These are phyloP conservation scores for Argentina anserina DNA, from an alignment of 306 rosid species.

Conservation along the genomic window DNA sequence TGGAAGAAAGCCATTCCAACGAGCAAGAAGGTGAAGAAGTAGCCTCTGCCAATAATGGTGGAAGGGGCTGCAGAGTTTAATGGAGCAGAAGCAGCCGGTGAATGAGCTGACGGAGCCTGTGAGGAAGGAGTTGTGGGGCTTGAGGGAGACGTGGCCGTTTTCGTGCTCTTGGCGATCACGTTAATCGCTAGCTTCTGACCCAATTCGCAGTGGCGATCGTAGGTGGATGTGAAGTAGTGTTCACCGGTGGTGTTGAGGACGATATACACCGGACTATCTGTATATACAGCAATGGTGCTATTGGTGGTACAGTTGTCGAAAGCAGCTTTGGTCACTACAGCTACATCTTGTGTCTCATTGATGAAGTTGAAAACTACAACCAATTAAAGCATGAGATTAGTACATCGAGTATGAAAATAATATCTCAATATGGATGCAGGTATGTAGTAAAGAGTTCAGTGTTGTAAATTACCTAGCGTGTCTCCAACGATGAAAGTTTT, in stretches of 20 bases:
- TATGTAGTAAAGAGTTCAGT: neutral
- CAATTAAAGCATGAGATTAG: neutral
- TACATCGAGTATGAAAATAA: too few species aligned
- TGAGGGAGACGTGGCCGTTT: constrained; percentile 19
- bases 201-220: constrained; percentile 31
- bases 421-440: too few species aligned
- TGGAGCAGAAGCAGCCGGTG: constrained; percentile 25
- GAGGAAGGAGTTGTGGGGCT: neutral
- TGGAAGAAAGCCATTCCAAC: constrained; percentile 28
- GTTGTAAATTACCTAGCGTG: constrained; percentile 27
- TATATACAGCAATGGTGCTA: constrained; percentile 20
- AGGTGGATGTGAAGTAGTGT: constrained; percentile 50
- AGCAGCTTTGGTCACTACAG: constrained; percentile 39
- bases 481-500: constrained; percentile 48
- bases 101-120: constrained; percentile 16
- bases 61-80: constrained; percentile 27
- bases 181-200: constrained; percentile 55
- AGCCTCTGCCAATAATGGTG: constrained; percentile 9
- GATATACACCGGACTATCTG: constrained; percentile 35
- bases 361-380: constrained; percentile 44
- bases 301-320: constrained; percentile 41
- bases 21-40: constrained; percentile 19
- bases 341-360: constrained; percentile 45
- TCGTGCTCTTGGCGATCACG: constrained; percentile 27
- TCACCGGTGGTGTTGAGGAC: constrained; percentile 32